A percentile compares a stretch with the other conserved stretches of the same genome.
Evolutionary conservation across 495 filamentous ascomycete genomes (phyloP).

Genomic region (Glutinoglossum americanum): DNA sequence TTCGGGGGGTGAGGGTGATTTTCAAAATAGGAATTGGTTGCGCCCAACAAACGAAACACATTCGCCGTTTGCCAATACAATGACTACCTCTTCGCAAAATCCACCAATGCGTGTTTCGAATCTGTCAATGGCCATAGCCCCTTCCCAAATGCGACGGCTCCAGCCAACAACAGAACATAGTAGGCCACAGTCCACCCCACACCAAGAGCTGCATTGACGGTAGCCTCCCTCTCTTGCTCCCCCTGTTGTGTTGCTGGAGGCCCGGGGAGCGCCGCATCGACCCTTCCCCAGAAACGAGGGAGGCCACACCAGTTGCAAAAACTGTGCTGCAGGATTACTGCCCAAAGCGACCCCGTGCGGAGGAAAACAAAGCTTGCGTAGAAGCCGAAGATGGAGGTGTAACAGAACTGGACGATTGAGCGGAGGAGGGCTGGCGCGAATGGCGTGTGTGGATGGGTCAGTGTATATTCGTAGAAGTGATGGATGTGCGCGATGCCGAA

Average conservation of each 20-base stretch:
- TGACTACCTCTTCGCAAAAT: slow-evolving; percentile 11
- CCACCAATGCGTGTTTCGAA: slow-evolving; percentile 25
- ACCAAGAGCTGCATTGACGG: slow-evolving; percentile 12
- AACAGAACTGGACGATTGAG: slow-evolving; percentile 68
- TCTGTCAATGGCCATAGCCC: slow-evolving; percentile 55
- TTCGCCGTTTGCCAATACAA: not conserved
- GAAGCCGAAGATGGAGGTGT: slow-evolving; percentile 84
- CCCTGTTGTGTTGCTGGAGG: slow-evolving; percentile 10
- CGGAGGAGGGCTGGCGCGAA: slow-evolving; percentile 36
- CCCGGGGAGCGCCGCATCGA: slow-evolving; percentile 24
- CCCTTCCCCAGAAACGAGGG: slow-evolving; percentile 66
- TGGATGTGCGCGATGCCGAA: slow-evolving; percentile 92
- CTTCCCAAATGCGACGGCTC: slow-evolving; percentile 46
- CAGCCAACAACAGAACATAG: slow-evolving; percentile 49
- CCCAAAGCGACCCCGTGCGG: slow-evolving; percentile 57
- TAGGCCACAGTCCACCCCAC: slow-evolving; percentile 54
- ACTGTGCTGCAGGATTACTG: slow-evolving; percentile 51
- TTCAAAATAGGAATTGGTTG: not conserved
- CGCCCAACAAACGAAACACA: not conserved
- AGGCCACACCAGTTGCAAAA: slow-evolving; percentile 90
- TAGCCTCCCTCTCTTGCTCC: slow-evolving; percentile 6
- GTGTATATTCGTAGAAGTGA: slow-evolving; percentile 84
- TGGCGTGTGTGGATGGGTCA: slow-evolving; percentile 53
- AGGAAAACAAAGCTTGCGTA: slow-evolving; percentile 82
- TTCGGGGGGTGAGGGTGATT: not conserved